Evolutionary conservation across 1,284 basidiomycete genomes (phyloP).

Genomic region (Heliocybe sulcata): DNA sequence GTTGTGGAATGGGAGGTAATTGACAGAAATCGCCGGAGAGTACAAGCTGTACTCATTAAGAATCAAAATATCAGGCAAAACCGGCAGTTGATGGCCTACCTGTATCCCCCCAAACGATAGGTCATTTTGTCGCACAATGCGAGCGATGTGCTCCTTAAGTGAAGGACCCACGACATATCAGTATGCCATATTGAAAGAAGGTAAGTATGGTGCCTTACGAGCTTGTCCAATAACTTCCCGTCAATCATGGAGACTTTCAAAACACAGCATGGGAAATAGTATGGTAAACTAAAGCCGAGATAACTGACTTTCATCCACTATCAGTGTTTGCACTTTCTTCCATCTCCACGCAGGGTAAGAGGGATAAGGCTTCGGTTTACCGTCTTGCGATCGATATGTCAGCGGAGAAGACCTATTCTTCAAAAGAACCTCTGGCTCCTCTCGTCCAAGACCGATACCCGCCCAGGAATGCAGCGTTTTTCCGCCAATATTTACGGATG

Average conservation of each 20-base stretch:
- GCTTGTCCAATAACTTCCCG: constrained; percentile 57
- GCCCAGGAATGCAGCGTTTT: constrained; percentile 92
- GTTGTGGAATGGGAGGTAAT: constrained; percentile 64
- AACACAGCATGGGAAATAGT: constrained; percentile 2
- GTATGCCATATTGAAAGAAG: constrained; percentile 25
- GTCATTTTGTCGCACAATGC: constrained; percentile 35
- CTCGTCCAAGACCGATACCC: constrained; percentile 81
- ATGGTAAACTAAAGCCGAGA: neutral
- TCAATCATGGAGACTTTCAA: constrained; percentile 51
- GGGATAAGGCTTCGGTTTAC: too few relatives aligned
- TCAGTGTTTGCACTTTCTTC: constrained; percentile 42
- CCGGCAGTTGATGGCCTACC: constrained; percentile 21
- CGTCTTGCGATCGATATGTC: too few relatives aligned
- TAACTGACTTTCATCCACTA: constrained; percentile 65
- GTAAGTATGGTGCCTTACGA: too few relatives aligned
- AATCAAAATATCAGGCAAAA: constrained; percentile 7
- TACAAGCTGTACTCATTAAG: constrained; percentile 39
- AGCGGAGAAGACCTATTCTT: too few relatives aligned
- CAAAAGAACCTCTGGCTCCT: constrained; percentile 50
- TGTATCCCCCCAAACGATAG: constrained; percentile 75
- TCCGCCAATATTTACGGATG: constrained; percentile 92
- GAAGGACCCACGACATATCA: neutral
- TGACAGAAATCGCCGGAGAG: constrained; percentile 80
- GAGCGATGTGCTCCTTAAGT: constrained; percentile 38
- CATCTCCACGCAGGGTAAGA: too few relatives aligned